Percentiles rank a stretch among this genome's conserved stretches.
phyloP scores from a whole-genome alignment of 768 basidiomycete genomes.

The Kwoniella pini region DNA sequence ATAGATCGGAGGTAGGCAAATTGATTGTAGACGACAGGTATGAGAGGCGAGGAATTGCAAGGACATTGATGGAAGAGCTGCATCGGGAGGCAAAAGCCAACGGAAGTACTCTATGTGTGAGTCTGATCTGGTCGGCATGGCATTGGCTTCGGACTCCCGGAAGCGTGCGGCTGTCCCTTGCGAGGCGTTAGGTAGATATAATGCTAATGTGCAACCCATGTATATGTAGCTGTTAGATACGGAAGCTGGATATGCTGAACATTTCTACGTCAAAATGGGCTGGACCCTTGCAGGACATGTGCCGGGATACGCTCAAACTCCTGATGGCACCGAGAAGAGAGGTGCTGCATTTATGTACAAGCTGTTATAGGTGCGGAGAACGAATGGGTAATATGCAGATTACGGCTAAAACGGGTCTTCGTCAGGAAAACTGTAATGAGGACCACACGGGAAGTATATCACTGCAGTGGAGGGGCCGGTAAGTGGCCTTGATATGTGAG shows the following conservation, averaged over 20 bases:
- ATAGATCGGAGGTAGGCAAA: conserved; percentile 18
- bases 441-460: too few species aligned
- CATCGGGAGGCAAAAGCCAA: conserved; percentile 6
- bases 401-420: too few species aligned
- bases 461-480: too few species aligned
- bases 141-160: too few species aligned
- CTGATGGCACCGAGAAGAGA: conserved; percentile 21
- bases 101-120: conserved; percentile 17
- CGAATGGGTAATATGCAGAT: too few species aligned
- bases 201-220: too few species aligned
- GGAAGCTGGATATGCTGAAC: conserved; percentile 26
- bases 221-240: conserved; percentile 30
- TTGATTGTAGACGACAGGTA: conserved; percentile 20
- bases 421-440: too few species aligned
- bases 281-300: conserved; percentile 17
- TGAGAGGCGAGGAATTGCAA: conserved; percentile 16
- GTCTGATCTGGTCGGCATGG: too few species aligned
- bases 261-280: conserved; percentile 16
- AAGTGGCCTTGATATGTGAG: too few species aligned
- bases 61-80: conserved; percentile 1
- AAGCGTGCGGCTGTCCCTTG: too few species aligned
- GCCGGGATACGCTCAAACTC: conserved; percentile 23
- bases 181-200: too few species aligned
- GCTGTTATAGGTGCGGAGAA: conserved; percentile 15
- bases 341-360: conserved; percentile 25